A percentile compares a stretch with the other conserved stretches of the same genome.
phyloP scores from a whole-genome alignment of 495 filamentous ascomycete species.

The Aspergillus kassunensis region DNA sequence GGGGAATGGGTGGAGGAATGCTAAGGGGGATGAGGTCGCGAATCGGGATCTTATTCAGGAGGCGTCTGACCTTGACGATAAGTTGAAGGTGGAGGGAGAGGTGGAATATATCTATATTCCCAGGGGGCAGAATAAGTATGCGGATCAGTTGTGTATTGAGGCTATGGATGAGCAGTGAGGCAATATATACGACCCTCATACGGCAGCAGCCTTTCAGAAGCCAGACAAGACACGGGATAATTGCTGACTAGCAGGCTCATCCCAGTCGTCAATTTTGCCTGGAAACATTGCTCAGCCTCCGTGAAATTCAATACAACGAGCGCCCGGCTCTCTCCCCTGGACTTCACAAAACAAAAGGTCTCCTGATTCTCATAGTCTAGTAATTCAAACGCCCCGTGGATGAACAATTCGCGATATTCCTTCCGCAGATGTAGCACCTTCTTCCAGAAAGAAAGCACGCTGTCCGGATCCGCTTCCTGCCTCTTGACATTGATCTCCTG shows the following conservation, averaged over 20 bases:
- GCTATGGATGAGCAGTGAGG: no score
- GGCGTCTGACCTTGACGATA: neutral
- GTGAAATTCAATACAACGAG: constrained; percentile 26
- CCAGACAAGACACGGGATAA: neutral
- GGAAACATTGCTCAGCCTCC: constrained; percentile 1
- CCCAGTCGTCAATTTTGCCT: neutral
- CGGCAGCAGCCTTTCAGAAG: constrained; percentile 6
- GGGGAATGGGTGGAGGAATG: constrained; percentile 5
- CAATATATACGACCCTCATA: constrained; percentile 24
- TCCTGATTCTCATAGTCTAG: constrained; percentile 32
- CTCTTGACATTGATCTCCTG: constrained; percentile 39
- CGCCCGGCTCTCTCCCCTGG: constrained; percentile 4
- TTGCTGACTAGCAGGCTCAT: constrained; percentile 21
- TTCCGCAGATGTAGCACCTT: constrained; percentile 40
- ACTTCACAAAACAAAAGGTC: constrained; percentile 29
- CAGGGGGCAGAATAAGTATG: no score
- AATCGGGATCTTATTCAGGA: constrained; percentile 23
- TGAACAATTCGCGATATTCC: constrained; percentile 45
- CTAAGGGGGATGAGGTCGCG: constrained; percentile 15
- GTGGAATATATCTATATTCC: no score
- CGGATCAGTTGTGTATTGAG: no score
- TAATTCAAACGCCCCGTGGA: constrained; percentile 51
- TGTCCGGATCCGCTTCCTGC: constrained; percentile 33
- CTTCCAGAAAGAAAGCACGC: constrained; percentile 47
- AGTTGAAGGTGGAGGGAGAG: no score